Evolutionary conservation across 2,329 filamentous ascomycete genomes (phyloP).

Genomic region (Penicillium expansum): DNA sequence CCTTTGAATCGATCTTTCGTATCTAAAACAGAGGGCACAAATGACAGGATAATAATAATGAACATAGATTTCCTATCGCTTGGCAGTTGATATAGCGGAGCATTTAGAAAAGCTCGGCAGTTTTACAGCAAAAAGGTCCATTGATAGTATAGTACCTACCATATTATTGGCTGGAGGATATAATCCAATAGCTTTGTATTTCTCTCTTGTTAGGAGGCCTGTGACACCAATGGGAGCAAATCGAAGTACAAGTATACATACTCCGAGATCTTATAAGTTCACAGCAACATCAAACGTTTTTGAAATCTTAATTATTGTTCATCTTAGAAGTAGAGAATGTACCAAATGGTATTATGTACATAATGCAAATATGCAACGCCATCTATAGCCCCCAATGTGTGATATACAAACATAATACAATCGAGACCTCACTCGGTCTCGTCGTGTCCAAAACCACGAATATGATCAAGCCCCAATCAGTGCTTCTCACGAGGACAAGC

Average conservation of each 20-base stretch:
- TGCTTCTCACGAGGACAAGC: not conserved
- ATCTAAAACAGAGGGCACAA: not conserved
- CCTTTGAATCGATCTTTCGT: not conserved
- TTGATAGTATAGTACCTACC: not conserved
- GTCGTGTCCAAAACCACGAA: not conserved
- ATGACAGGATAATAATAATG: not conserved
- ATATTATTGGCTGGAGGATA: not conserved
- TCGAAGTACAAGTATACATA: not conserved
- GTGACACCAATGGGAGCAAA: too few relatives aligned
- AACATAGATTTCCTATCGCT: not conserved
- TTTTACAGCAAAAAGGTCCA: not conserved
- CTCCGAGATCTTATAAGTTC: not conserved
- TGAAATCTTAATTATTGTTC: not conserved
- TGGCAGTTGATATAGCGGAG: not conserved
- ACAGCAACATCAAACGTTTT: not conserved
- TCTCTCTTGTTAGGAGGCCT: too few relatives aligned
- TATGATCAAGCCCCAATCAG: not conserved
- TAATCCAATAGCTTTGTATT: not conserved
- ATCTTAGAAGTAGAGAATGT: slow-evolving; percentile 9
- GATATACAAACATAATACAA: slow-evolving; percentile 23
- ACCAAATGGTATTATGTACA: slow-evolving; percentile 16
- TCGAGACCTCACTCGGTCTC: not conserved
- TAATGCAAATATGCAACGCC: slow-evolving; percentile 19
- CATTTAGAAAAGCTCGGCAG: not conserved
- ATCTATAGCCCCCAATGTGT: slow-evolving; percentile 13